Conservation (phyloP, 2,329 filamentous ascomycete species). For the Botryosphaeria dothidea region DNA sequence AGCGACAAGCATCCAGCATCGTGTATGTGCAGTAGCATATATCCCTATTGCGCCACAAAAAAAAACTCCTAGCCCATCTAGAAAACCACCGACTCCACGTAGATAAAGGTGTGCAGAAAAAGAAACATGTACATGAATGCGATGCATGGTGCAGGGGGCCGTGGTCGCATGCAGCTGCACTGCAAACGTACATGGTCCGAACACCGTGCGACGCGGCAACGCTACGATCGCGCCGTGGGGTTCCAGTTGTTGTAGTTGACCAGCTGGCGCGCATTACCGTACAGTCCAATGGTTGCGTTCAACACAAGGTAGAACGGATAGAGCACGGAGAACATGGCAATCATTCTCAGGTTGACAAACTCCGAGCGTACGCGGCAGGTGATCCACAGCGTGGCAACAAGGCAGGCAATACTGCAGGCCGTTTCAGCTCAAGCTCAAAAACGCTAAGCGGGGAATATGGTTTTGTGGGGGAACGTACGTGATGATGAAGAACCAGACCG, state of each 20-base stretch:
- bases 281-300: slow-evolving; percentile 48
- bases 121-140: slow-evolving; percentile 17
- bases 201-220: background rate
- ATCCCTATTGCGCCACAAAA: background rate
- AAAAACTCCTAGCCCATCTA: background rate
- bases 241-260: slow-evolving; percentile 51
- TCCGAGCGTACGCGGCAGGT: slow-evolving; percentile 49
- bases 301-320: slow-evolving; percentile 49
- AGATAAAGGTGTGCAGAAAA: background rate
- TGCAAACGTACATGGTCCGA: background rate
- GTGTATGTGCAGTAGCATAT: slow-evolving; percentile 1
- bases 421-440: slow-evolving; percentile 7
- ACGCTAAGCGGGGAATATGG: background rate
- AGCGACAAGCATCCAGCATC: background rate
- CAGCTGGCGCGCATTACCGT: slow-evolving; percentile 49
- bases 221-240: slow-evolving; percentile 44
- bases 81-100: background rate
- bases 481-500: slow-evolving; percentile 49
- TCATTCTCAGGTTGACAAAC: slow-evolving; percentile 44
- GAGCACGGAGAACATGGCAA: slow-evolving; percentile 44
- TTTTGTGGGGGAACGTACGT: slow-evolving; percentile 35
- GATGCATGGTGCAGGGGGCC: slow-evolving; percentile 12
- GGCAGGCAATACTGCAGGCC: slow-evolving; percentile 38
- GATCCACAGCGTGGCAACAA: slow-evolving; percentile 49
- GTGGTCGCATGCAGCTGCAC: background rate